Evolutionary conservation across 352 stramenopile genomes (phyloP), one percentile per base, ranked within the genome.

Genomic region (Globisporangium spiculum): DNA sequence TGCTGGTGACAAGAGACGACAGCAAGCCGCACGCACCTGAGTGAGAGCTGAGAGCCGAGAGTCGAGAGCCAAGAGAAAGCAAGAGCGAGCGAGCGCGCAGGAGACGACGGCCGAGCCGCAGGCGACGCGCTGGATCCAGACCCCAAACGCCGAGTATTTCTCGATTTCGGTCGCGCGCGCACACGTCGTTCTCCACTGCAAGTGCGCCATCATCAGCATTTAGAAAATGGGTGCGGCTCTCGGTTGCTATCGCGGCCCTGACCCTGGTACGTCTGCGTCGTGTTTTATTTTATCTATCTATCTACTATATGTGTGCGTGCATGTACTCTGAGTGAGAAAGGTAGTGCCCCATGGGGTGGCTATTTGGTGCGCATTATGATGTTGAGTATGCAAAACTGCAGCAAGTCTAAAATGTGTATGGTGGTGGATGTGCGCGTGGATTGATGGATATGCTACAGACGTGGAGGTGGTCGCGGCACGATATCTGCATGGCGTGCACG

Each of bases 191-290:
- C 44, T 22, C 18, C 44, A 24, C 5, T 20, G 8, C 20, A 20
- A 24, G 10, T 7, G 22, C 36, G 8, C 14, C 30, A 44, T 16
- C 27, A 38, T 10, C 32, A 22, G 2, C 20, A 46, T n/a, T n/a
- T 41, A 44, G 26, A 74, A 8, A 9, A 91, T 91, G 83, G 83
- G 83, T 36, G 83, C 79, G 64, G 67, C 78, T 24, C 76, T 91
- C 60, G 81, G 82, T 54, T 91, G 83, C 63, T 88, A 81, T 60
- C 72, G 74, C 55, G 69, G 66, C 20, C 67, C 69, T 22, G 68
- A 70, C 26, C 26, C 63, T 54, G 73, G 72, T 74, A 24, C 32
- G 60, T 58, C 44, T 30, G 32, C 20, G 9, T 22, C 30, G 4
- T 32, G 30, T 32, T 32, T 32, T 32, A n/a, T 60, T 36, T 30